These are phyloP conservation scores for Actinomortierella wolfii DNA, from an alignment of 371 early-diverging fungal species.

Conservation along the genomic window DNA sequence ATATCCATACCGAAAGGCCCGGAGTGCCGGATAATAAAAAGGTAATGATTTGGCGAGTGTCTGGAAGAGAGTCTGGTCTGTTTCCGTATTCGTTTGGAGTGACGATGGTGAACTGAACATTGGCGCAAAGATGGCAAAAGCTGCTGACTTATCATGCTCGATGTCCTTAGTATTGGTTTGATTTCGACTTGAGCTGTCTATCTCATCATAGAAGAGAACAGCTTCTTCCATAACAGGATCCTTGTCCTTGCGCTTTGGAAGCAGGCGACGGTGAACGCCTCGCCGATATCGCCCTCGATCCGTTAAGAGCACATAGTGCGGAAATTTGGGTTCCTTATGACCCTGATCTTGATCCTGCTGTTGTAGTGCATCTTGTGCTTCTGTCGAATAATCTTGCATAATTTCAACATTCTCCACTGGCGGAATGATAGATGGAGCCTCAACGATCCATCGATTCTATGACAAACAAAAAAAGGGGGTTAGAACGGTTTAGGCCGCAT, in stretches of 20 bases:
- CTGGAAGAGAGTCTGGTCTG: background rate
- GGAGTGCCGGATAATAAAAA: constrained; percentile 78
- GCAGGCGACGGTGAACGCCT: constrained; percentile 48
- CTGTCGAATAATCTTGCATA: constrained; percentile 17
- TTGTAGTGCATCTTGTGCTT: background rate
- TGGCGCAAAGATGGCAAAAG: constrained; percentile 16
- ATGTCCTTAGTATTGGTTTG: background rate
- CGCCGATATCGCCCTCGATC: constrained; percentile 18
- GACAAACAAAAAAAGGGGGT: background rate
- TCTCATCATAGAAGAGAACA: constrained; percentile 45
- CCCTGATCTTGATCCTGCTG: constrained; percentile 11
- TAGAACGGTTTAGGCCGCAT: background rate
- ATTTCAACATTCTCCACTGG: constrained; percentile 67
- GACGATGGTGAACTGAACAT: background rate
- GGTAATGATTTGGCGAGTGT: constrained; percentile 49
- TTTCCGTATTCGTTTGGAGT: too few relatives aligned
- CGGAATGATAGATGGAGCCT: constrained; percentile 72
- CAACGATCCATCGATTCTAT: constrained; percentile 68
- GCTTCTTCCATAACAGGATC: constrained; percentile 53
- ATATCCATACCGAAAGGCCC: constrained; percentile 52
- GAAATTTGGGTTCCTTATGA: background rate
- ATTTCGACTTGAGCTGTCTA: background rate
- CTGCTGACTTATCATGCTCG: background rate
- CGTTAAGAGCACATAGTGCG: constrained; percentile 2
- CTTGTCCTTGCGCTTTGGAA: constrained; percentile 70